phyloP scores from a whole-genome alignment of 495 filamentous ascomycete species.

The Penicillium odoratum region DNA sequence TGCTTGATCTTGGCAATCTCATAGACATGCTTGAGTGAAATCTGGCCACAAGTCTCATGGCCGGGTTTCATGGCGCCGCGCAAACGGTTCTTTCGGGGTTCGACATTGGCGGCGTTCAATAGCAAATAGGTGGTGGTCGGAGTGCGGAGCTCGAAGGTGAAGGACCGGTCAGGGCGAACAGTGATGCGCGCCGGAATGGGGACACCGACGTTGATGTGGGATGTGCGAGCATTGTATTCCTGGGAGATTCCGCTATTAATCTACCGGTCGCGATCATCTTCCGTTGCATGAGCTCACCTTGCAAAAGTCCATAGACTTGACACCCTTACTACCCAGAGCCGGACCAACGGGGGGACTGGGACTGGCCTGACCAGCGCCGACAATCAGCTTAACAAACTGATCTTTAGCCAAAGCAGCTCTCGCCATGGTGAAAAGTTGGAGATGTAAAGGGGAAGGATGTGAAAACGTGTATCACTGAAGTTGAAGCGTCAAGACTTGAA shows the following conservation, averaged over 20 bases:
- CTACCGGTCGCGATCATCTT: neutral
- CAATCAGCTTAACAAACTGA: slow-evolving; percentile 95
- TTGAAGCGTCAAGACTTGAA: slow-evolving; percentile 13
- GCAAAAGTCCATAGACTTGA: slow-evolving; percentile 99
- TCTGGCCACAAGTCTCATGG: slow-evolving; percentile 73
- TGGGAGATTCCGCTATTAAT: slow-evolving; percentile 34
- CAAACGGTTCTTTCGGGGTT: slow-evolving; percentile 72
- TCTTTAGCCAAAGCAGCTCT: slow-evolving; percentile 69
- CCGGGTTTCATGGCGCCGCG: slow-evolving; percentile 77
- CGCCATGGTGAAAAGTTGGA: slow-evolving; percentile 63
- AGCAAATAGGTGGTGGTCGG: slow-evolving; percentile 88
- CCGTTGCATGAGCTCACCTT: slow-evolving; percentile 61
- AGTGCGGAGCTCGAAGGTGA: slow-evolving; percentile 90
- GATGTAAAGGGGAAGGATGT: neutral
- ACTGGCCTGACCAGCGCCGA: slow-evolving; percentile 93
- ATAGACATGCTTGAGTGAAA: slow-evolving; percentile 94
- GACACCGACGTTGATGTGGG: slow-evolving; percentile 77
- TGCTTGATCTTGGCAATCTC: slow-evolving; percentile 98
- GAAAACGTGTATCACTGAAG: neutral
- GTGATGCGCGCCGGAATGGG: slow-evolving; percentile 89
- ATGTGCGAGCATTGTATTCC: slow-evolving; percentile 97
- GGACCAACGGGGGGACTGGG: slow-evolving; percentile 98
- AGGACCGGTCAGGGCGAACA: slow-evolving; percentile 89
- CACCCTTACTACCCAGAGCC: slow-evolving; percentile 93
- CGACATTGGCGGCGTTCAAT: slow-evolving; percentile 75